Conservation (phyloP, 257 asterid genomes). For the Eustoma russellianum region DNA sequence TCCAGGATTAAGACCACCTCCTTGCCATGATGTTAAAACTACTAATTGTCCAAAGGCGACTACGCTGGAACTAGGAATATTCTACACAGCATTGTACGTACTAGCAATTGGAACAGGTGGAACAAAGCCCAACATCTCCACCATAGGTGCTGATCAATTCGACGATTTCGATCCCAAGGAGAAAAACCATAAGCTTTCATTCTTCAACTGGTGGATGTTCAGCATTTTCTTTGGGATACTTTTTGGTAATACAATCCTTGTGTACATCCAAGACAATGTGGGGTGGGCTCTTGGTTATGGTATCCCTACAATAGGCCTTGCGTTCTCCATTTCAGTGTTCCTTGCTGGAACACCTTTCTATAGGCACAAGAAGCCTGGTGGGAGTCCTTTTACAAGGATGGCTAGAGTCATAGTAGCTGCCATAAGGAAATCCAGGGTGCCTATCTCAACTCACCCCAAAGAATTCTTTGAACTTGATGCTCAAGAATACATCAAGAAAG, state of each 20-base stretch:
- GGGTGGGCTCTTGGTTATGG: constrained; percentile 87
- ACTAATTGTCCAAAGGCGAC: constrained; percentile 46
- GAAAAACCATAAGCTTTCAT: constrained; percentile 70
- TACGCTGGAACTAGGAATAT: constrained; percentile 44
- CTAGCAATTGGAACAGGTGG: constrained; percentile 85
- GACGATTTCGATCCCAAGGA: constrained; percentile 76
- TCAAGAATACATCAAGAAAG: constrained; percentile 40
- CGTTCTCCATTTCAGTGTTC: constrained; percentile 47
- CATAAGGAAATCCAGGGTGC: constrained; percentile 39
- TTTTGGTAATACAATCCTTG: constrained; percentile 70
- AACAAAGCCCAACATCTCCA: constrained; percentile 79
- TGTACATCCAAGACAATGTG: constrained; percentile 80
- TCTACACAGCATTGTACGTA: constrained; percentile 63
- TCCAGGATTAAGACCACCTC: constrained; percentile 51
- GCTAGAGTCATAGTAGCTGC: constrained; percentile 62
- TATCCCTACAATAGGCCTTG: constrained; percentile 64
- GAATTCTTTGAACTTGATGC: constrained; percentile 53
- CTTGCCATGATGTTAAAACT: constrained; percentile 37
- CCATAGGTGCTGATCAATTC: constrained; percentile 92
- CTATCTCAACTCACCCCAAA: constrained; percentile 40
- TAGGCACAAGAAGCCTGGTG: constrained; percentile 69
- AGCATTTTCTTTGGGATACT: constrained; percentile 73
- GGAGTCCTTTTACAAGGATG: constrained; percentile 87
- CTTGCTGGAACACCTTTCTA: constrained; percentile 62
- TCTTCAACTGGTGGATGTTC: constrained; percentile 98